phyloP scores from a whole-genome alignment of 306 rosid species.

The Casuarina equisetifolia region DNA sequence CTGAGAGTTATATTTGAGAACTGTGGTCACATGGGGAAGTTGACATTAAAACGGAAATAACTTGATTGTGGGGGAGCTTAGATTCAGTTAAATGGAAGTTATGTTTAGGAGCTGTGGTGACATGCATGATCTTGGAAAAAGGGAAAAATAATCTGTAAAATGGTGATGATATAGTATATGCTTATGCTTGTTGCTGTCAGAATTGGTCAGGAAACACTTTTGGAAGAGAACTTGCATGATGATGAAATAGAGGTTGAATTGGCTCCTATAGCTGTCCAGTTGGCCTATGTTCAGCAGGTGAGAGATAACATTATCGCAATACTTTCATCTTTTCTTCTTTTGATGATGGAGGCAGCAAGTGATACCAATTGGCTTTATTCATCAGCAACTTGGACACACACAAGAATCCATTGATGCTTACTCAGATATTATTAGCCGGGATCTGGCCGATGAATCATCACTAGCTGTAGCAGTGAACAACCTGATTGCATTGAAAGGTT shows the following conservation, averaged over 20 bases:
- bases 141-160: not conserved
- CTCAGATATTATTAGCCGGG: conserved; percentile 62
- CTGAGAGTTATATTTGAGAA: too few relatives aligned
- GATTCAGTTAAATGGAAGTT: not conserved
- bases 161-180: conserved; percentile 13
- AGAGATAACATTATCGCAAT: conserved; percentile 11
- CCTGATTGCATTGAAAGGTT: conserved; percentile 72
- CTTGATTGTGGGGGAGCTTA: not conserved
- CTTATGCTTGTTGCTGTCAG: conserved; percentile 46
- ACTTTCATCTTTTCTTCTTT: conserved; percentile 15
- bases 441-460: conserved; percentile 80
- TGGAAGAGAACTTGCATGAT: conserved; percentile 77
- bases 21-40: not conserved
- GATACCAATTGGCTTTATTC: conserved; percentile 38
- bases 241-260: conserved; percentile 82
- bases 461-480: conserved; percentile 92
- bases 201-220: conserved; percentile 77
- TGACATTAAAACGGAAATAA: not conserved
- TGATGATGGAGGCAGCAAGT: conserved; percentile 13
- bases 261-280: conserved; percentile 91
- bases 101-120: not conserved
- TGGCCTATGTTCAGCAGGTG: conserved; percentile 96
- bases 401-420: conserved; percentile 78
- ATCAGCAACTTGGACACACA: conserved; percentile 77
- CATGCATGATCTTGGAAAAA: not conserved